Conservation (phyloP, 139 green algal species). For the Tetradesmus obliquus region DNA sequence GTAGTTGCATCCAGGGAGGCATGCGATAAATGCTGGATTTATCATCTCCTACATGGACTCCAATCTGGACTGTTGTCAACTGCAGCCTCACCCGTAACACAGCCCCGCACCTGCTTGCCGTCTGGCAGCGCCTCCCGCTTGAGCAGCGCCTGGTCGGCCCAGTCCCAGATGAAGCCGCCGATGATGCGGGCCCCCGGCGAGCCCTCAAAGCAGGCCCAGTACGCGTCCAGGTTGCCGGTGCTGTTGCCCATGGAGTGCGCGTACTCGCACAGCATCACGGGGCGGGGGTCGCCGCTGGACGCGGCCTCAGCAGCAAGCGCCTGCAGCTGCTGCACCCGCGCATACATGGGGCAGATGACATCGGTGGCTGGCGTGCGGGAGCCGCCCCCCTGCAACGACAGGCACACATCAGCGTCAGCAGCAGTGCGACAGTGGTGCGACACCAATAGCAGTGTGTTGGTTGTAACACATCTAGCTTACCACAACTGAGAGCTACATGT, state of each 20-base stretch:
- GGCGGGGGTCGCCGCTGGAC: conserved; percentile 61
- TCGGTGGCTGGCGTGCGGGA: conserved; percentile 89
- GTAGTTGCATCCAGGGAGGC: too few species aligned
- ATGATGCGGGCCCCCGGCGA: conserved; percentile 13
- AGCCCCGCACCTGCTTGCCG: conserved; percentile 30
- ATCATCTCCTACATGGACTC: too few species aligned
- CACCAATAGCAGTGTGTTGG: neutral
- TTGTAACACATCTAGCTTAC: neutral
- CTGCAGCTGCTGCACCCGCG: conserved; percentile 51
- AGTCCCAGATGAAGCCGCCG: conserved; percentile 99
- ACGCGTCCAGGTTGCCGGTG: conserved; percentile 92
- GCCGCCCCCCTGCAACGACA: conserved; percentile 80
- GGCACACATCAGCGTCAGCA: neutral
- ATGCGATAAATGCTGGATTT: too few species aligned
- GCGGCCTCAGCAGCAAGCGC: conserved; percentile 39
- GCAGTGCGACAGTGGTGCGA: neutral
- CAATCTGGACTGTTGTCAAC: too few species aligned
- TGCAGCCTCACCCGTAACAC: neutral
- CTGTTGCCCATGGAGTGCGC: conserved; percentile 98
- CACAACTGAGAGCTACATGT: too few species aligned
- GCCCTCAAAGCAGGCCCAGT: conserved; percentile 89
- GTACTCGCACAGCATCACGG: conserved; percentile 98
- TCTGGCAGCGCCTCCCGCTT: conserved; percentile 43
- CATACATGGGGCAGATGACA: conserved; percentile 98
- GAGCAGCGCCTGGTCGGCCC: conserved; percentile 92